Evolutionary conservation across 2,329 filamentous ascomycete species (phyloP), one percentile per base, ranked within the genome.

Genomic region (Penicillium italicum): DNA sequence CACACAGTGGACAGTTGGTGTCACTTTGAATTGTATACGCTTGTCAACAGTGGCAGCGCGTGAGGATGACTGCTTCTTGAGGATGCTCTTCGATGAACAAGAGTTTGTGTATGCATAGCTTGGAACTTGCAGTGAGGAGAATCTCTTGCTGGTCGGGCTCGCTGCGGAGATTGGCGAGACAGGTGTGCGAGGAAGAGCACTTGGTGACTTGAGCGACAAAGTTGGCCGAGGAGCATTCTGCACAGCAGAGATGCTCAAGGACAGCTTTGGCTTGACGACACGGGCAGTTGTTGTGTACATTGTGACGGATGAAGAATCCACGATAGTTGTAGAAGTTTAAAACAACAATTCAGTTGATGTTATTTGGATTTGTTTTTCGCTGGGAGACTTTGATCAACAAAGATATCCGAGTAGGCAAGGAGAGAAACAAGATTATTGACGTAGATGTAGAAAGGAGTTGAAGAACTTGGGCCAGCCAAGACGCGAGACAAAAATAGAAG

Each of bases 31-130:
- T 45, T 77, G 72, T 44, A 79, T 74, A 43, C 70, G 71, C 59
- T 77, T 77, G 31, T 66, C 61, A 45, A 58, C 28, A 42, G 59
- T 53, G 26, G 60, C 46, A 22, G 63, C 34, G 41, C 56, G 47
- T 14, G 58, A 50, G 1, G 60, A 55, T 3, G 67, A 54, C 5
- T 70, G 65, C 64, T 78, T 79, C 70, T 79, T 79, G 53, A 79
- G 72, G 53, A 80, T 79, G 62, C 76, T 76, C 67, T 77, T 78
- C 22, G 75, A 72, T 1, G 73, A 72, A 62, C 76, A 74, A 20
- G 72, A 68, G 63, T 79, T 78, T 59, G 65, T 66, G 62, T 80
- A 80, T 28, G 68, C 62, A 60, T 76, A 78, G 30, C 67, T 69
- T 22, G 74, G 71, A 37, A 76, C 69, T 50, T 71, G 68, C 42